These are phyloP conservation scores for Westerdykella sp. DNA, from an alignment of 2,329 filamentous ascomycete genomes.

Conservation along the genomic window DNA sequence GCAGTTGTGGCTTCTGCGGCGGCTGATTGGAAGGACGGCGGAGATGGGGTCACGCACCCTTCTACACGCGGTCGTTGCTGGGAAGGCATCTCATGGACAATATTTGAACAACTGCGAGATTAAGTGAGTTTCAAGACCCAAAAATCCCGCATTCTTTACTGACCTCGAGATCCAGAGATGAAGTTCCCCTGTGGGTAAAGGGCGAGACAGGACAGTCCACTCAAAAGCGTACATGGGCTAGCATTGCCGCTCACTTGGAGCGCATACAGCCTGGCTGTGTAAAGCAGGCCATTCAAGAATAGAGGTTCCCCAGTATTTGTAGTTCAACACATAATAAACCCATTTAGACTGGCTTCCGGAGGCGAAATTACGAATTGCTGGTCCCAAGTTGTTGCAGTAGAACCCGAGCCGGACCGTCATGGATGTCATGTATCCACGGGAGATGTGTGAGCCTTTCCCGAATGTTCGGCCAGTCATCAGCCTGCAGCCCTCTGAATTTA, in stretches of 20 bases:
- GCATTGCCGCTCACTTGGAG: background rate
- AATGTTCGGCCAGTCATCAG: too few relatives aligned
- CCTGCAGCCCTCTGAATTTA: too few relatives aligned
- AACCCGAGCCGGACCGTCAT: too few relatives aligned
- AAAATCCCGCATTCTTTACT: background rate
- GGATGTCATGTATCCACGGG: too few relatives aligned
- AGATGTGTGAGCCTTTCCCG: too few relatives aligned
- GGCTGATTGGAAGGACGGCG: constrained; percentile 2
- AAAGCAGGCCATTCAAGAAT: background rate
- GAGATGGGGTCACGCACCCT: constrained; percentile 3
- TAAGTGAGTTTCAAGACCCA: background rate
- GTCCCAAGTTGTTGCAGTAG: too few relatives aligned
- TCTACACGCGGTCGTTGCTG: constrained; percentile 1
- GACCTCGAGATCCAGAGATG: background rate
- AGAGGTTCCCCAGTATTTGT: too few relatives aligned
- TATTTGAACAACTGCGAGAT: constrained; percentile 2
- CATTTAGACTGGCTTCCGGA: too few relatives aligned
- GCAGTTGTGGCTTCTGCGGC: background rate
- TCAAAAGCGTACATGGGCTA: background rate
- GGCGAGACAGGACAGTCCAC: background rate
- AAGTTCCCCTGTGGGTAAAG: background rate
- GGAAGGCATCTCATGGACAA: constrained; percentile 1
- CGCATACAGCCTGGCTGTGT: background rate
- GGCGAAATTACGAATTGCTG: too few relatives aligned
- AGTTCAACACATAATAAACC: too few relatives aligned